phyloP scores from a whole-genome alignment of 371 early-diverging fungal genomes.

The Mortierella sp. region DNA sequence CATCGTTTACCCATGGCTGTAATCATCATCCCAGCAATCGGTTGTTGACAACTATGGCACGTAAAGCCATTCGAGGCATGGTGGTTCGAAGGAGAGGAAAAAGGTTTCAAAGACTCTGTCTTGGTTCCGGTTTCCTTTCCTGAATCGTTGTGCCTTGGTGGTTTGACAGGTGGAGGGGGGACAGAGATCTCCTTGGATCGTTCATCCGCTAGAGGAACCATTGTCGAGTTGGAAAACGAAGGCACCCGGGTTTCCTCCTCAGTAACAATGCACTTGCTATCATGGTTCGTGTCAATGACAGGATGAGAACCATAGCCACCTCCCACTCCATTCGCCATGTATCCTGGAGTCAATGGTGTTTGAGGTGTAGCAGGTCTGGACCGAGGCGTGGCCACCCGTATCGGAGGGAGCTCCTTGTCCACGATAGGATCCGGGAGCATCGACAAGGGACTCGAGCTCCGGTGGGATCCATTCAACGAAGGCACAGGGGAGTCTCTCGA shows the following conservation, averaged over 20 bases:
- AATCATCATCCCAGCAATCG: slow-evolving; percentile 65
- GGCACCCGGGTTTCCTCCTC: slow-evolving; percentile 18
- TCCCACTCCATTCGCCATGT: neutral
- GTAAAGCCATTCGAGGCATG: slow-evolving; percentile 8
- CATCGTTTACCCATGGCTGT: slow-evolving; percentile 73
- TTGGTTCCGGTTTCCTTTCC: neutral
- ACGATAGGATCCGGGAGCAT: neutral
- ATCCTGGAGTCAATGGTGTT: neutral
- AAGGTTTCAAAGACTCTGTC: neutral
- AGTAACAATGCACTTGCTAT: slow-evolving; percentile 38
- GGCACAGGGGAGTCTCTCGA: slow-evolving; percentile 1
- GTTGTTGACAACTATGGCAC: slow-evolving; percentile 65
- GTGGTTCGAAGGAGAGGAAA: slow-evolving; percentile 12
- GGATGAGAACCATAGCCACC: neutral
- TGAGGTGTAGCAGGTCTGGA: slow-evolving; percentile 1
- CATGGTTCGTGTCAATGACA: slow-evolving; percentile 17
- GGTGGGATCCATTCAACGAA: neutral
- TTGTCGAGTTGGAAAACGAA: neutral
- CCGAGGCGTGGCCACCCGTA: slow-evolving; percentile 9
- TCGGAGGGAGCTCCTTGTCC: slow-evolving; percentile 41
- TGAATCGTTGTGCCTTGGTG: neutral
- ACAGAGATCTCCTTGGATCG: slow-evolving; percentile 20
- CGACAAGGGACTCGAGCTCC: neutral
- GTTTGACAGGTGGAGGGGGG: neutral
- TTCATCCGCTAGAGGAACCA: slow-evolving; percentile 14